Evolutionary conservation across 805 yeast species (phyloP).

Genomic region (Myxozyma vanderwaltii): DNA sequence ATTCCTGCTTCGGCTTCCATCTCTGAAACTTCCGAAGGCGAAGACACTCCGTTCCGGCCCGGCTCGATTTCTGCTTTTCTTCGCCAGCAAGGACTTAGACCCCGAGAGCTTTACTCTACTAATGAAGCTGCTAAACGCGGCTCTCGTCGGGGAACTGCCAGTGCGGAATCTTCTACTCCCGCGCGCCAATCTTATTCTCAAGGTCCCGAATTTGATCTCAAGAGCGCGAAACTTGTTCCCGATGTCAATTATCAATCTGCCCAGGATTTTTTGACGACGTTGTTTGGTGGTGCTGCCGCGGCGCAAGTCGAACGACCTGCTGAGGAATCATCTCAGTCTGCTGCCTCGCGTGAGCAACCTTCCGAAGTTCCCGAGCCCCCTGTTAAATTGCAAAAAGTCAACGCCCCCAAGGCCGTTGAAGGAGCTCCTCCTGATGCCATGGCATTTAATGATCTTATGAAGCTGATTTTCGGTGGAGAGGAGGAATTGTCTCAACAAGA

Average conservation of each 20-base stretch:
- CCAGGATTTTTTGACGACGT: slow-evolving; percentile 23
- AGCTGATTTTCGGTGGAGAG: slow-evolving; percentile 14
- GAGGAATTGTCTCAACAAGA: background rate
- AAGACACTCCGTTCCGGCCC: slow-evolving; percentile 26
- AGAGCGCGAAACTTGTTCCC: slow-evolving; percentile 25
- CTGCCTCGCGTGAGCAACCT: background rate
- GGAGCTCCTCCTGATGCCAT: background rate
- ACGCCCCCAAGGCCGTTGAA: background rate
- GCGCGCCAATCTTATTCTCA: background rate
- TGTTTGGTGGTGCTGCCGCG: slow-evolving; percentile 22
- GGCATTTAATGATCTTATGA: slow-evolving; percentile 13
- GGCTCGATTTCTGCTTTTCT: slow-evolving; percentile 26
- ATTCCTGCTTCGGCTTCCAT: slow-evolving; percentile 4
- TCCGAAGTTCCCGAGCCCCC: background rate
- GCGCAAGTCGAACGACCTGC: background rate
- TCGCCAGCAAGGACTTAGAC: slow-evolving; percentile 25
- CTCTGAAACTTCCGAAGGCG: slow-evolving; percentile 17
- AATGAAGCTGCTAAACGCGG: slow-evolving; percentile 22
- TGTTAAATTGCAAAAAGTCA: slow-evolving; percentile 3
- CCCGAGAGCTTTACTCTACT: slow-evolving; percentile 14
- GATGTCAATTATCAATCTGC: slow-evolving; percentile 30
- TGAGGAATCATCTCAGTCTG: background rate
- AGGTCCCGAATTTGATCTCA: background rate
- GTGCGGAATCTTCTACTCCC: background rate
- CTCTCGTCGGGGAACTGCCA: slow-evolving; percentile 20